phyloP scores from a whole-genome alignment of 2,329 filamentous ascomycete species.

The Colletotrichum orbiculare region DNA sequence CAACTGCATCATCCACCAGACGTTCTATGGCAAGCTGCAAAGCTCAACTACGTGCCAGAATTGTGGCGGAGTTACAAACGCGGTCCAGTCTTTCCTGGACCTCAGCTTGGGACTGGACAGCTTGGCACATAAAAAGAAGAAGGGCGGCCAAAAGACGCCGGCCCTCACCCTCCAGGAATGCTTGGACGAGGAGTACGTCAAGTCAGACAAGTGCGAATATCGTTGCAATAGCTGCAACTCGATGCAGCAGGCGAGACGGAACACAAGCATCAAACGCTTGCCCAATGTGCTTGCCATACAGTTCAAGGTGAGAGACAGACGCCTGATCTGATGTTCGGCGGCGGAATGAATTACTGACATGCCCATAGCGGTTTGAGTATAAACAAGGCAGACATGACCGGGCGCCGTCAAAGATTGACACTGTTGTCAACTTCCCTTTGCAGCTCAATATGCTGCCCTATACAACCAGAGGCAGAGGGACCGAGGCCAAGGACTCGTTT shows the following conservation, averaged over 20 bases:
- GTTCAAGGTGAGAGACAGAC: slow-evolving; percentile 74
- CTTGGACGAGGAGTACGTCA: slow-evolving; percentile 86
- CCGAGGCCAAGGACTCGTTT: slow-evolving; percentile 60
- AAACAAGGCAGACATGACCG: slow-evolving; percentile 72
- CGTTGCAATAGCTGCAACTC: slow-evolving; percentile 84
- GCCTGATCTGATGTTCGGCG: neutral
- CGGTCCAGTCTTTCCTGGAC: slow-evolving; percentile 90
- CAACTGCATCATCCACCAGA: slow-evolving; percentile 92
- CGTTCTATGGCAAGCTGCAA: slow-evolving; percentile 91
- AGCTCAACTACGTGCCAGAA: slow-evolving; percentile 92
- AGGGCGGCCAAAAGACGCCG: slow-evolving; percentile 59
- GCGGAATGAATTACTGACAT: slow-evolving; percentile 7
- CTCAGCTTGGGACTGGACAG: slow-evolving; percentile 88
- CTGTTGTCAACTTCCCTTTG: slow-evolving; percentile 85
- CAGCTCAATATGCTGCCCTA: slow-evolving; percentile 92
- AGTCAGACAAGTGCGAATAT: slow-evolving; percentile 88
- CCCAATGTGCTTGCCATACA: slow-evolving; percentile 93
- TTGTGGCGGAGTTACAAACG: slow-evolving; percentile 84
- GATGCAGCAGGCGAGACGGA: slow-evolving; percentile 83
- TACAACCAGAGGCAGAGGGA: slow-evolving; percentile 72
- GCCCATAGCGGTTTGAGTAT: slow-evolving; percentile 75
- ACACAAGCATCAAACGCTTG: slow-evolving; percentile 84
- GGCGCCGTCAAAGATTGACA: slow-evolving; percentile 87
- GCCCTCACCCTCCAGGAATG: slow-evolving; percentile 76
- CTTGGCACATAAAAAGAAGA: slow-evolving; percentile 74